A percentile compares a stretch with the other conserved stretches of the same genome.
These are phyloP conservation scores for Stagonosporopsis tanaceti DNA, from an alignment of 2,329 filamentous ascomycete genomes.

Conservation along the genomic window DNA sequence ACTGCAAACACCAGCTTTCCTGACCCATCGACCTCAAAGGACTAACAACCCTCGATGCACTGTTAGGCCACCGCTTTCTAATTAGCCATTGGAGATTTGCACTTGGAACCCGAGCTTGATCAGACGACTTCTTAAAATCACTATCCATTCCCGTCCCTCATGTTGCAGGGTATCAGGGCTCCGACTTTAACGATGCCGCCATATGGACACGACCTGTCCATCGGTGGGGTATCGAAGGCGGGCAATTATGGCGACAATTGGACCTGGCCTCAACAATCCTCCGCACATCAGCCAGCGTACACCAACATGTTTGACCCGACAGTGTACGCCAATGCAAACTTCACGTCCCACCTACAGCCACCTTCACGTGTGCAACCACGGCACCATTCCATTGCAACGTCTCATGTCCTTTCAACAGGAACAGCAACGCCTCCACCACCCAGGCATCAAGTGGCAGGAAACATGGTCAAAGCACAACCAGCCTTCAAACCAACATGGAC, in stretches of 20 bases:
- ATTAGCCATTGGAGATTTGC: background rate
- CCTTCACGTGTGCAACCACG: constrained; percentile 33
- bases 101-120: background rate
- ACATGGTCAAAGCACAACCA: constrained; percentile 48
- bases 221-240: constrained; percentile 44
- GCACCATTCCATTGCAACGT: constrained; percentile 44
- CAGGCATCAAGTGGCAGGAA: constrained; percentile 38
- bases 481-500: constrained; percentile 69
- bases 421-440: constrained; percentile 42
- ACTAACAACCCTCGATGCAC: background rate
- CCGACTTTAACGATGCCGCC: constrained; percentile 48
- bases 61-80: background rate
- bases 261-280: constrained; percentile 43
- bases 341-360: constrained; percentile 32
- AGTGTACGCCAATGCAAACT: constrained; percentile 37
- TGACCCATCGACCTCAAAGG: background rate
- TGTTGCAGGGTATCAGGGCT: constrained; percentile 48
- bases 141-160: constrained; percentile 30
- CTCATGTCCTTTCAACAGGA: constrained; percentile 34
- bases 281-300: constrained; percentile 34
- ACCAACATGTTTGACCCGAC: constrained; percentile 42
- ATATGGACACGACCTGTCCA: constrained; percentile 46
- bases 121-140: background rate
- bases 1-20: background rate
- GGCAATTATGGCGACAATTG: constrained; percentile 45